A percentile compares a stretch with the other conserved stretches of the same genome.
Evolutionary conservation across 2,329 filamentous ascomycete genomes (phyloP).

Genomic region (Fonsecaea monophora): DNA sequence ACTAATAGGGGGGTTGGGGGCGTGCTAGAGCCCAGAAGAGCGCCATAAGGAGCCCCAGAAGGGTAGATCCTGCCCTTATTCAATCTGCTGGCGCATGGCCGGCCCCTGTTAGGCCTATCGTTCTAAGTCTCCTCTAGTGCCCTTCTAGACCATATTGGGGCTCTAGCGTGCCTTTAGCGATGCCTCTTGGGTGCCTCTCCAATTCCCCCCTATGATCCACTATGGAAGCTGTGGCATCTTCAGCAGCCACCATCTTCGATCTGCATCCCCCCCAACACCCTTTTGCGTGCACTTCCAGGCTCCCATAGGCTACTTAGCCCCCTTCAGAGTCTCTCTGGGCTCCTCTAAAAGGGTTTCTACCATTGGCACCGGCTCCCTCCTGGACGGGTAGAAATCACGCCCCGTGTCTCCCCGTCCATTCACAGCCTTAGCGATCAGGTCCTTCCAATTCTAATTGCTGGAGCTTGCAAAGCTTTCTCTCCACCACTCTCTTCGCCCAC

Average conservation of each 20-base stretch:
- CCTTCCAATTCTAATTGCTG: slow-evolving; percentile 13
- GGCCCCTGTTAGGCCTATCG: slow-evolving; percentile 4
- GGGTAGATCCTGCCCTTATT: slow-evolving; percentile 13
- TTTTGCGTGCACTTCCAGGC: not conserved
- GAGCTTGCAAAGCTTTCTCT: slow-evolving; percentile 13
- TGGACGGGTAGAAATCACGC: slow-evolving; percentile 13
- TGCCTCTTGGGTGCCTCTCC: slow-evolving; percentile 14
- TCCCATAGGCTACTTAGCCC: not conserved
- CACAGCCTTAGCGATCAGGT: slow-evolving; percentile 1
- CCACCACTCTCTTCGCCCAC: slow-evolving; percentile 15
- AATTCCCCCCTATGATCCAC: slow-evolving; percentile 17
- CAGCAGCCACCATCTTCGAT: slow-evolving; percentile 8
- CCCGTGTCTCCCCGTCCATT: slow-evolving; percentile 20
- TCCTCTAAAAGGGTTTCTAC: not conserved
- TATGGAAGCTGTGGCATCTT: not conserved
- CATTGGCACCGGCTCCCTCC: slow-evolving; percentile 11
- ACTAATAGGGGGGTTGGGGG: no score
- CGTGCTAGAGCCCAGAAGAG: not conserved
- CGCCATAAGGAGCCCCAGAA: not conserved
- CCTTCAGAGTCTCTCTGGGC: no score
- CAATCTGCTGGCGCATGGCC: slow-evolving; percentile 14
- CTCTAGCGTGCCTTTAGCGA: slow-evolving; percentile 4
- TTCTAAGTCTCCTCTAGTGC: slow-evolving; percentile 1
- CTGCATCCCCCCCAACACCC: not conserved
- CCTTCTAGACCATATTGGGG: slow-evolving; percentile 20